Conservation (phyloP, 2,329 filamentous ascomycete species). For the Paraphoma sp. region DNA sequence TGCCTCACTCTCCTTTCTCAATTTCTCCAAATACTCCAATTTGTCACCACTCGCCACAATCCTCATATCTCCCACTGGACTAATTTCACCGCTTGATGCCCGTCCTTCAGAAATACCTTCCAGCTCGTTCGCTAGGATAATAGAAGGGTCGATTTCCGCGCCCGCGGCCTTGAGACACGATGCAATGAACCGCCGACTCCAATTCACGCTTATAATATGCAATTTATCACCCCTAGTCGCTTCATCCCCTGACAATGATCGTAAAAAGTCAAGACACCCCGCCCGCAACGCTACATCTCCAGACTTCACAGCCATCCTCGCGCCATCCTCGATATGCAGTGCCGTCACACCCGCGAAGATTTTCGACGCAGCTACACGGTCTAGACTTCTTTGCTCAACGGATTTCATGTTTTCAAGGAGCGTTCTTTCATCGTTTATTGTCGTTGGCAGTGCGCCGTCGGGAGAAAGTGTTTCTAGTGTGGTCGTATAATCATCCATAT, state of each 20-base stretch:
- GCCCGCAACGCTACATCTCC: constrained; percentile 45
- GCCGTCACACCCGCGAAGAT: constrained; percentile 50
- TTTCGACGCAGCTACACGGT: constrained; percentile 46
- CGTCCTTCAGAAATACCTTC: constrained; percentile 18
- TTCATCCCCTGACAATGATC: constrained; percentile 14
- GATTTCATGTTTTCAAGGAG: constrained; percentile 46
- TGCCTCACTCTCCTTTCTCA: constrained; percentile 7
- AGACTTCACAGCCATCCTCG: constrained; percentile 32
- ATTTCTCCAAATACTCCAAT: constrained; percentile 29
- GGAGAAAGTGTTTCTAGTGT: constrained; percentile 41
- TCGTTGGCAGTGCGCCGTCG: constrained; percentile 31
- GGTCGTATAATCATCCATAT: constrained; percentile 48
- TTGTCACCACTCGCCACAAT: constrained; percentile 52
- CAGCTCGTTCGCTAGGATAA: constrained; percentile 31
- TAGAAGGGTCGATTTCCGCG: not conserved
- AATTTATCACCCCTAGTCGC: constrained; percentile 16
- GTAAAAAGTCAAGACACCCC: constrained; percentile 46
- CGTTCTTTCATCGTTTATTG: constrained; percentile 43
- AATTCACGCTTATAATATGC: constrained; percentile 56
- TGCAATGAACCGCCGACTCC: constrained; percentile 53
- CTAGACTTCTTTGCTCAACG: constrained; percentile 51
- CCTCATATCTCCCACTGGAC: constrained; percentile 20
- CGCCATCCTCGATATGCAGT: constrained; percentile 35
- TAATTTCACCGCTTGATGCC: constrained; percentile 25
- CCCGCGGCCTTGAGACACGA: constrained; percentile 25